Evolutionary conservation across 345 rosid genomes (phyloP), one percentile per base, ranked within the genome.

Genomic region (Physaria fendleri): DNA sequence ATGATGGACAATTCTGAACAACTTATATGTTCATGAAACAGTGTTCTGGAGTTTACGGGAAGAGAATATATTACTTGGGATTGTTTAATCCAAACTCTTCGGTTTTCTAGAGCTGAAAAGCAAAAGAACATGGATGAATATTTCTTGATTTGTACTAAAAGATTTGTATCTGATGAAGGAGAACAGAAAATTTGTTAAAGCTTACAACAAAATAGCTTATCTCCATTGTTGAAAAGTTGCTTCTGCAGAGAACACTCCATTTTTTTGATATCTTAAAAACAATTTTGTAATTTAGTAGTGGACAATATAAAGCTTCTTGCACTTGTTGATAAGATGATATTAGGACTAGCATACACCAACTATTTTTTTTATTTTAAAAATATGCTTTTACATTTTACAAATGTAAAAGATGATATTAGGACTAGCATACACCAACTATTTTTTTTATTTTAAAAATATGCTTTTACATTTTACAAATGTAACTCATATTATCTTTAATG

Each of bases 171-270:
- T n/a, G 13, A 14, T n/a, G 13, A 14, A n/a, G 38, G 44, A 44
- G 28, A 29, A 29, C 2, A 8, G 8, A 9, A 23, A 32, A 39
- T 38, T 38, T 18, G 24, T 53, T 28, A 6, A 46, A 69, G 66
- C 78, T 79, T 84, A 79, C 87, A 66, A 6, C 47, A 37, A 53
- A 71, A 53, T 43, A 34, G 60, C 28, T 33, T 62, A 44, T 54
- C 2, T 54, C 61, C 65, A 11, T 16, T 48, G 57, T 35, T 66
- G 45, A 64, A 52, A 18, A 69, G 28, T 24, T 52, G 82, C 20
- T 60, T 56, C 47, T 51, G 66, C 23, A 65, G 30, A 29, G 56
- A 53, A 44, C 10, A 35, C 56, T 68, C 73, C 73, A 68, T 30
- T 68, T 30, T 68, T 50, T 27, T 35, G 5, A 44, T 53, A 14